phyloP scores from a whole-genome alignment of 2,329 filamentous ascomycete species.

The Cercospora brassicicola region DNA sequence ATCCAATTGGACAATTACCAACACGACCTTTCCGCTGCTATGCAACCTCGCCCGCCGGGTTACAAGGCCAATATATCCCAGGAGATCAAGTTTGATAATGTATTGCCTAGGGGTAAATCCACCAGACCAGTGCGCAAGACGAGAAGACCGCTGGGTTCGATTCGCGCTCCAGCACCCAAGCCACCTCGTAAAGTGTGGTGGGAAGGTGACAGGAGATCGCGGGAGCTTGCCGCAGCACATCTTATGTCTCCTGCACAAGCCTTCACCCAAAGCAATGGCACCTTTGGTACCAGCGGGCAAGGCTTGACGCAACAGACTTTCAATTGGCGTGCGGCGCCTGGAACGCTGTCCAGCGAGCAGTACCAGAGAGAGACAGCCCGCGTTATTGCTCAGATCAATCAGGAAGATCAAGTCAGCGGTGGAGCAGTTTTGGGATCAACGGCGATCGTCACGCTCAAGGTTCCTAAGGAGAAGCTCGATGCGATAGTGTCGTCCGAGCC shows the following conservation, averaged over 20 bases:
- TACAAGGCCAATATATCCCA: not conserved
- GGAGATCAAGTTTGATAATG: constrained; percentile 4
- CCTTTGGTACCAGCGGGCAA: constrained; percentile 15
- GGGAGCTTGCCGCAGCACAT: constrained; percentile 7
- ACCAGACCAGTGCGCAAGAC: constrained; percentile 9
- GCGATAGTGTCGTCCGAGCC: constrained; percentile 11
- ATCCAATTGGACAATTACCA: constrained; percentile 30
- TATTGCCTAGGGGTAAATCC: not conserved
- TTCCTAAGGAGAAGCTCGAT: constrained; percentile 15
- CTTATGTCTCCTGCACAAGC: constrained; percentile 19
- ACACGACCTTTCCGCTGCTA: constrained; percentile 22
- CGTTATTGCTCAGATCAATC: constrained; percentile 7
- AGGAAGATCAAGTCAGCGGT: not conserved
- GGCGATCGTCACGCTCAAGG: constrained; percentile 18
- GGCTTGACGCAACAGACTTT: constrained; percentile 1
- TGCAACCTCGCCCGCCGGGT: not conserved
- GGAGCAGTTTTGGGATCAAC: not conserved
- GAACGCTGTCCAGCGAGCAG: constrained; percentile 6
- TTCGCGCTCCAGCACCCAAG: constrained; percentile 8
- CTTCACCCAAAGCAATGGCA: constrained; percentile 18
- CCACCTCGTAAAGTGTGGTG: constrained; percentile 11
- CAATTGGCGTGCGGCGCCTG: not conserved
- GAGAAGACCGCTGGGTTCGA: constrained; percentile 16
- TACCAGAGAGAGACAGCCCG: constrained; percentile 8
- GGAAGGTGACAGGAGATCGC: constrained; percentile 6